phyloP scores from a whole-genome alignment of 257 asterid genomes.

The Solanum pennellii region DNA sequence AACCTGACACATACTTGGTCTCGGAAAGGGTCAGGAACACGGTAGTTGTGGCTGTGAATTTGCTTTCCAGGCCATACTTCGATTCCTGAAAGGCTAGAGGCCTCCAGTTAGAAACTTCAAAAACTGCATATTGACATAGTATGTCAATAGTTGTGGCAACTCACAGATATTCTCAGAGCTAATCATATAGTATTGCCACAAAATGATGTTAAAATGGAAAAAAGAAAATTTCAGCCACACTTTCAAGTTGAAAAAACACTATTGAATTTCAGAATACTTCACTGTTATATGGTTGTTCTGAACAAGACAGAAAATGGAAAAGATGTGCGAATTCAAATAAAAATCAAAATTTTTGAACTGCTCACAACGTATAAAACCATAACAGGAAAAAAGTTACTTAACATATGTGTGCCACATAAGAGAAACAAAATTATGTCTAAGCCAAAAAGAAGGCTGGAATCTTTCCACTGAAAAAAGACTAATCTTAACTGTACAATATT shows the following conservation, averaged over 20 bases:
- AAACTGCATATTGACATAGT: background rate
- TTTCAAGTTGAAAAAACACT: background rate
- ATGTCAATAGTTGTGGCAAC: background rate
- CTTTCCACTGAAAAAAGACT: background rate
- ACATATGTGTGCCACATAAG: background rate
- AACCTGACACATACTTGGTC: conserved; percentile 65
- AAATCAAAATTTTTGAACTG: background rate
- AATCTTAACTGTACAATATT: background rate
- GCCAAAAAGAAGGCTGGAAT: background rate
- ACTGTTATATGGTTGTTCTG: background rate
- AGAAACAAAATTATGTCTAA: background rate
- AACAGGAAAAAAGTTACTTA: background rate
- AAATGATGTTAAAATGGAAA: background rate
- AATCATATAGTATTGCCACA: background rate
- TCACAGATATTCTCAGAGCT: background rate
- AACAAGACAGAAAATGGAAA: background rate
- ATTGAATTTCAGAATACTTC: background rate
- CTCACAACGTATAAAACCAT: background rate
- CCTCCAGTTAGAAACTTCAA: background rate
- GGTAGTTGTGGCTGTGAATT: conserved; percentile 95
- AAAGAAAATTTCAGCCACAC: background rate
- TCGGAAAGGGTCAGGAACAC: conserved; percentile 67
- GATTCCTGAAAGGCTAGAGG: conserved; percentile 40
- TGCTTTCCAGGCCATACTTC: conserved; percentile 88
- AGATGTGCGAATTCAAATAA: background rate